Percentiles rank a stretch among this genome's conserved stretches.
Evolutionary conservation across 257 asterid genomes (phyloP).

Genomic region (Gentiana macrophylla): DNA sequence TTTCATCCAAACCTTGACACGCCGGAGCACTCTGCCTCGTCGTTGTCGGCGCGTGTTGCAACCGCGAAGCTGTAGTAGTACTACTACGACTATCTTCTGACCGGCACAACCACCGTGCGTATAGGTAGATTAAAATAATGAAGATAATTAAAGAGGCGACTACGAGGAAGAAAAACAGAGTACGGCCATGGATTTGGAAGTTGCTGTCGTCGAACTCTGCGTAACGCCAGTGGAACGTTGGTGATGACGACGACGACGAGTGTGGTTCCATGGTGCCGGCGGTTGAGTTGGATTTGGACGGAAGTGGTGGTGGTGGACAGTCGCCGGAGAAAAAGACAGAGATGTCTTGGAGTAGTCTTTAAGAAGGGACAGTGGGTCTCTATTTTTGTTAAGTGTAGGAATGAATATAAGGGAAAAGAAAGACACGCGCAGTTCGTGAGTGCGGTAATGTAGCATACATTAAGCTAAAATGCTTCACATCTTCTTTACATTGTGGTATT

Average conservation of each 20-base stretch:
- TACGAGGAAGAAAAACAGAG: constrained; percentile 56
- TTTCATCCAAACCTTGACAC: constrained; percentile 43
- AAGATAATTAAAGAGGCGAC: constrained; percentile 38
- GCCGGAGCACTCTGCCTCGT: constrained; percentile 15
- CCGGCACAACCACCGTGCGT: constrained; percentile 54
- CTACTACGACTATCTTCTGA: neutral
- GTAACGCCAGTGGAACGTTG: constrained; percentile 66
- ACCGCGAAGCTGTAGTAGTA: constrained; percentile 3
- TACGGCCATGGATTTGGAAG: constrained; percentile 60
- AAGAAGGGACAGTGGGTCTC: neutral
- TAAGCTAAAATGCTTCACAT: too few relatives aligned
- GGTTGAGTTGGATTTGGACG: too few relatives aligned
- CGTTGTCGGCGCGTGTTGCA: constrained; percentile 35
- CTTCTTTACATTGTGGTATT: too few relatives aligned
- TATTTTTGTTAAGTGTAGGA: neutral
- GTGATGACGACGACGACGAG: constrained; percentile 9
- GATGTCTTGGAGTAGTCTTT: too few relatives aligned
- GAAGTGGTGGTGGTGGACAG: too few relatives aligned
- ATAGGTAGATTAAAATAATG: constrained; percentile 39
- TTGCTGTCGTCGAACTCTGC: constrained; percentile 65
- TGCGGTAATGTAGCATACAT: neutral
- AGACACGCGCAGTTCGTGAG: constrained; percentile 1
- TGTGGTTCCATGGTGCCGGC: constrained; percentile 2
- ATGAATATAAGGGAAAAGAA: neutral
- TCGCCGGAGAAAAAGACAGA: too few relatives aligned